Evolutionary conservation across 148 eudicot species (phyloP), one percentile per base, ranked within the genome.

Genomic region (Rhododendron kiyosumense): DNA sequence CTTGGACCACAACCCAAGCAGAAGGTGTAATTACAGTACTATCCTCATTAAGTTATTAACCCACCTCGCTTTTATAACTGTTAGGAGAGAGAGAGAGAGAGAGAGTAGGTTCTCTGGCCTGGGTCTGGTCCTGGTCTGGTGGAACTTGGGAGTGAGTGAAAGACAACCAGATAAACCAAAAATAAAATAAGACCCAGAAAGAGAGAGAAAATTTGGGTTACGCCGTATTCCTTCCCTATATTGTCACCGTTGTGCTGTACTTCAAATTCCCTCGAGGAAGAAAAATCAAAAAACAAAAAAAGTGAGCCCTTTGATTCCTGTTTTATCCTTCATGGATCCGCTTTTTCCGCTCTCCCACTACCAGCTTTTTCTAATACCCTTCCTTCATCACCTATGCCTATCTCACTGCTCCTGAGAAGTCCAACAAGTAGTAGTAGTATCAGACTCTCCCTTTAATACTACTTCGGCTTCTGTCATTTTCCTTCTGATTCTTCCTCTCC

Each of bases 311-410:
- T 41, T 61, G 65, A 59, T 61, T 20, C 65, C 74, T 79, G 75
- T 45, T 82, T 81, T 83, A 79, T 57, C 20, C 46, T 81, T 85
- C 79, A 38, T 45, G 78, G 88, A 86, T 89, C 88, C 85, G 88
- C 48, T 20, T 83, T 89, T 89, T 75, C 61, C 79, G 81, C 85
- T 20, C 75, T 30, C 32, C 63, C 10, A 11, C 59, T 4, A 22
- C 18, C n/a, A 43, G 81, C 32, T 2, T 24, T 63, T 67, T 63
- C 52, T 10, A 17, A 2, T 11, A 26, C 20, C 38, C 71, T 3
- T 38, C 46, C 45, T 41, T 41, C 45, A 0, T 41, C 10, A 22
- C 0, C 26, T 3, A 9, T 61, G 63, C 20, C 45, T 43, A 41
- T 22, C 75, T 63, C 43, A 0, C 32, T 5, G 9, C 36, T 57